Conservation (phyloP, 2,329 filamentous ascomycete species). For the Cladophialophora chaetospira region DNA sequence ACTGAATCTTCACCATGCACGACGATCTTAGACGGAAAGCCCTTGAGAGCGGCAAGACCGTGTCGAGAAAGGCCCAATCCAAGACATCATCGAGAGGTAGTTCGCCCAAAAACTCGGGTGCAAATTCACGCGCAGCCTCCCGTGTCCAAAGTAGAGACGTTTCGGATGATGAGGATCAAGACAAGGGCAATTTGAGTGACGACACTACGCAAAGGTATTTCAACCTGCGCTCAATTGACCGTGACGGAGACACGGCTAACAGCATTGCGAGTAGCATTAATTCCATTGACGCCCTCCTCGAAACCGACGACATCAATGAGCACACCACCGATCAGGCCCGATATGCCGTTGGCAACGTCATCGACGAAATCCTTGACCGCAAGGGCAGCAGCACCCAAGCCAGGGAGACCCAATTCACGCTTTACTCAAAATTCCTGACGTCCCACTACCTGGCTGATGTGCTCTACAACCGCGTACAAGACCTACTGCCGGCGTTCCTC, state of each 20-base stretch:
- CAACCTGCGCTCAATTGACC: constrained; percentile 1
- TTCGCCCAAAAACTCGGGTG: constrained; percentile 56
- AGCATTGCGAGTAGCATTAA: constrained; percentile 51
- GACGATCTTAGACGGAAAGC: constrained; percentile 57
- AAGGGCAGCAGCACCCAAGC: constrained; percentile 76
- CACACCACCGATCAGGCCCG: constrained; percentile 60
- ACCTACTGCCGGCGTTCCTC: constrained; percentile 66
- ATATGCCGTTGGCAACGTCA: constrained; percentile 63
- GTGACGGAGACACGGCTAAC: constrained; percentile 10
- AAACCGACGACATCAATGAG: constrained; percentile 56
- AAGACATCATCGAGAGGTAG: constrained; percentile 55
- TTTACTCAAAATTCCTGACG: constrained; percentile 67
- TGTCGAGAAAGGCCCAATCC: constrained; percentile 60
- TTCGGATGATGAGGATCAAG: constrained; percentile 60
- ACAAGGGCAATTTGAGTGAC: constrained; percentile 55
- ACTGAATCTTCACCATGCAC: constrained; percentile 42
- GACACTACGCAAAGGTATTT: constrained; percentile 59
- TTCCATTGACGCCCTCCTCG: constrained; percentile 67
- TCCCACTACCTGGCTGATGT: constrained; percentile 67
- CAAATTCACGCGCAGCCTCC: constrained; percentile 56
- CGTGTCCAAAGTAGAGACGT: constrained; percentile 56
- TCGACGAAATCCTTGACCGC: constrained; percentile 72
- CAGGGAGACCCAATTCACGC: constrained; percentile 65
- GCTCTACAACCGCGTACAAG: constrained; percentile 60
- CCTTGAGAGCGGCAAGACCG: constrained; percentile 66